phyloP scores from a whole-genome alignment of 2,329 filamentous ascomycete species.

The Ophiostoma ulmi region DNA sequence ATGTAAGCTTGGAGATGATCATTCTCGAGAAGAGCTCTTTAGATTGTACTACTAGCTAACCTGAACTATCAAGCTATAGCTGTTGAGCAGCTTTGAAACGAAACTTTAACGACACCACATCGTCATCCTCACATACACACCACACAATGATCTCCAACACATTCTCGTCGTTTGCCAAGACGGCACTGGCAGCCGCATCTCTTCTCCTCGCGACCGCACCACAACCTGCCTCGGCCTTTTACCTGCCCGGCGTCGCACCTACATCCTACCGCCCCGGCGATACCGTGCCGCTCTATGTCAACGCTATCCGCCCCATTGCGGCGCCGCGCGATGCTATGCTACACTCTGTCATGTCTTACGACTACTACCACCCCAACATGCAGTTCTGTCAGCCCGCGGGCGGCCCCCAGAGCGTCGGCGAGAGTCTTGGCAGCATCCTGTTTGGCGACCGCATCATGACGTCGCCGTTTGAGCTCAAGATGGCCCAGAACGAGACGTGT shows the following conservation, averaged over 20 bases:
- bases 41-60: background rate
- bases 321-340: conserved; percentile 72
- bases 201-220: conserved; percentile 44
- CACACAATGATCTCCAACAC: background rate
- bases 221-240: conserved; percentile 68
- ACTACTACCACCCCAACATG: conserved; percentile 88
- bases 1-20: background rate
- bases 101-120: background rate
- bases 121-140: background rate
- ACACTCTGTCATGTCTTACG: conserved; percentile 89
- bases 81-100: background rate
- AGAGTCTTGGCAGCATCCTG: conserved; percentile 90
- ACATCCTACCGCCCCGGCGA: conserved; percentile 82
- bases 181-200: conserved; percentile 43
- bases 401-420: conserved; percentile 73
- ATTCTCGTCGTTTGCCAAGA: background rate
- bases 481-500: conserved; percentile 83
- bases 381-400: conserved; percentile 78
- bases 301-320: conserved; percentile 81
- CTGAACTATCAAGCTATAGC: background rate
- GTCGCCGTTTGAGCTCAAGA: conserved; percentile 82
- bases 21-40: background rate
- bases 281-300: conserved; percentile 81
- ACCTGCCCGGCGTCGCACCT: conserved; percentile 91
- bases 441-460: conserved; percentile 97